Percentiles rank a stretch among this genome's conserved stretches.
Evolutionary conservation across 169 alveolate genomes (phyloP).

Genomic region (Plasmodium vinckei): DNA sequence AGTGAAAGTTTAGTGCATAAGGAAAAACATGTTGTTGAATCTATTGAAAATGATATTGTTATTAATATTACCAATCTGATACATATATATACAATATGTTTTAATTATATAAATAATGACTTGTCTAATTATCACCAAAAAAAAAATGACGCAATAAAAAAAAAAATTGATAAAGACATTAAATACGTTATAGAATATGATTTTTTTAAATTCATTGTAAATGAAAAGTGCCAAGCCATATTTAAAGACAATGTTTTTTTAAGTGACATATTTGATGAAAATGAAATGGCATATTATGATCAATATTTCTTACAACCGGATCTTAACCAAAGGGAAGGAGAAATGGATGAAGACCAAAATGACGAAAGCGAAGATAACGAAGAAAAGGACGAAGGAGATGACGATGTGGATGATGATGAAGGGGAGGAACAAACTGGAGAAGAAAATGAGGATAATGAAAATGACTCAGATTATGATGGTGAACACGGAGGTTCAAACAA

Average conservation of each 20-base stretch:
- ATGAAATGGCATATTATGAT: not conserved
- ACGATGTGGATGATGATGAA: slow-evolving; percentile 15
- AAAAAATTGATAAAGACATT: slow-evolving; percentile 32
- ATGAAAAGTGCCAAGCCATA: slow-evolving; percentile 41
- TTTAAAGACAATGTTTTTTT: slow-evolving; percentile 25
- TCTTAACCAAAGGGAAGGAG: not conserved
- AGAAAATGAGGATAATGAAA: not conserved
- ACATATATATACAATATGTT: slow-evolving; percentile 70
- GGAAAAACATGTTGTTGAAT: slow-evolving; percentile 38
- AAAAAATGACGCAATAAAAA: slow-evolving; percentile 31
- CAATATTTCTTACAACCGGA: slow-evolving; percentile 3
- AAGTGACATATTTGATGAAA: slow-evolving; percentile 35
- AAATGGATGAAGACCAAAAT: slow-evolving; percentile 5
- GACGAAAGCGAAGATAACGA: not conserved
- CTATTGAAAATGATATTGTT: slow-evolving; percentile 54
- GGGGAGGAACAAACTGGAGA: not conserved
- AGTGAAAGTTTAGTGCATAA: slow-evolving; percentile 45
- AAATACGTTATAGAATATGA: slow-evolving; percentile 31
- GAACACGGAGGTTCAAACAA: not conserved
- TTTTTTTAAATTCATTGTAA: slow-evolving; percentile 52
- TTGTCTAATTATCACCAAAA: slow-evolving; percentile 52
- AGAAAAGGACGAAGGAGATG: not conserved
- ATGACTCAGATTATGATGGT: slow-evolving; percentile 4
- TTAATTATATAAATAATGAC: slow-evolving; percentile 51
- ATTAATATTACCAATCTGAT: slow-evolving; percentile 26